phyloP scores from a whole-genome alignment of 352 stramenopile species.

The Phytophthora constricta region DNA sequence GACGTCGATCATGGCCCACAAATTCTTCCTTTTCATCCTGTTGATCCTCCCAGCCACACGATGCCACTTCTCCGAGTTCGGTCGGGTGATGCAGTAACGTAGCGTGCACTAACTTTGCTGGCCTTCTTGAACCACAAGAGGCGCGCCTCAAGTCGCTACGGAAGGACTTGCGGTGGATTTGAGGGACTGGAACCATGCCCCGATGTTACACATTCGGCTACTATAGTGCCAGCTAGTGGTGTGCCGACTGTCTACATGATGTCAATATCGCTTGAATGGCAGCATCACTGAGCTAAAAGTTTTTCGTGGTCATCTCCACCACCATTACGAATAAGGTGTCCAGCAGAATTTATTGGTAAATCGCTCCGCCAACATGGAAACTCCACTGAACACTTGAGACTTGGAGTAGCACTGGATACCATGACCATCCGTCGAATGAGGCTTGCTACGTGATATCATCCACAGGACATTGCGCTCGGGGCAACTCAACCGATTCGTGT shows the following conservation, averaged over 20 bases:
- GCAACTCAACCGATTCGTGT: too few species aligned
- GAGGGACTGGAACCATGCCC: background rate
- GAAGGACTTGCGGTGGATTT: conserved; percentile 20
- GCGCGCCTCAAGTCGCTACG: background rate
- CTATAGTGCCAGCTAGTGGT: background rate
- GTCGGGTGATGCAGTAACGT: conserved; percentile 26
- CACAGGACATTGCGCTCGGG: too few species aligned
- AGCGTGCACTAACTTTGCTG: conserved; percentile 10
- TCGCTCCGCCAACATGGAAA: conserved; percentile 7
- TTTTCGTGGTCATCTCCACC: background rate
- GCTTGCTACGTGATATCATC: background rate
- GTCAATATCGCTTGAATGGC: too few species aligned
- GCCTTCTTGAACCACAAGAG: conserved; percentile 17
- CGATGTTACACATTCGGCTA: conserved; percentile 32
- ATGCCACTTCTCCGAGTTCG: conserved; percentile 23
- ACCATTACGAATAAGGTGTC: conserved; percentile 17
- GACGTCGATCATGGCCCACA: conserved; percentile 6
- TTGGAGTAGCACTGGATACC: background rate
- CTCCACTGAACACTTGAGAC: conserved; percentile 26
- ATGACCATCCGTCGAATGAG: background rate
- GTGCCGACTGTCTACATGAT: background rate
- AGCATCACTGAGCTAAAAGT: too few species aligned
- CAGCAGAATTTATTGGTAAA: conserved; percentile 16
- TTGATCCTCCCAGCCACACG: conserved; percentile 19
- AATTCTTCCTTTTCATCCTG: conserved; percentile 9